Conservation (phyloP, 345 rosid species). For the Viola odorata region DNA sequence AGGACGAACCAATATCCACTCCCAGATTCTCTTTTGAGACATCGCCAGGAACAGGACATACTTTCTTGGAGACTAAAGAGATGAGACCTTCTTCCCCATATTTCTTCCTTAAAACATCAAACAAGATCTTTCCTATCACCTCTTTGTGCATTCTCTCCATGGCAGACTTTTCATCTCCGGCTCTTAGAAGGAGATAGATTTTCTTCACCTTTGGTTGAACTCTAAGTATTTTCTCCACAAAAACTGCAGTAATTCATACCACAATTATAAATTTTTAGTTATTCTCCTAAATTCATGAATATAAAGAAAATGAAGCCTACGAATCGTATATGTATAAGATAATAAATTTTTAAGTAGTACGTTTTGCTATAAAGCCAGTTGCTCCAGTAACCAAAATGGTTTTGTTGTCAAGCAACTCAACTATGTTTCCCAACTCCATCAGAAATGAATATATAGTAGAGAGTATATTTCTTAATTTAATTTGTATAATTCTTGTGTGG, state of each 20-base stretch:
- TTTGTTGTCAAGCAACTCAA: neutral
- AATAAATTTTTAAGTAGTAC: neutral
- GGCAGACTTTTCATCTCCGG: constrained; percentile 17
- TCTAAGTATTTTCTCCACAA: constrained; percentile 31
- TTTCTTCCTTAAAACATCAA: neutral
- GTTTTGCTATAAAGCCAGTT: constrained; percentile 13
- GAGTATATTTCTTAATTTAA: no score
- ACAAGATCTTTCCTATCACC: neutral
- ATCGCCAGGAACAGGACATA: neutral
- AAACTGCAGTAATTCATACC: constrained; percentile 33
- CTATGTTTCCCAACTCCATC: constrained; percentile 7
- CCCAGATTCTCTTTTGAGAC: neutral
- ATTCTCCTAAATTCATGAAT: neutral
- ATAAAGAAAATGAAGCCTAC: no score
- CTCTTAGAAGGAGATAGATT: constrained; percentile 38
- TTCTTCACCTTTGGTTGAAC: constrained; percentile 31
- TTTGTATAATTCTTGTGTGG: no score
- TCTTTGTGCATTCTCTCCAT: neutral
- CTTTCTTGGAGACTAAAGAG: neutral
- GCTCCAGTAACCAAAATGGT: constrained; percentile 12
- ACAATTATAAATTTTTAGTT: no score
- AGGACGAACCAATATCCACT: neutral
- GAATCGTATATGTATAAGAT: neutral
- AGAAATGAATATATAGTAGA: no score
- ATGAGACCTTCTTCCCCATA: neutral